Evolutionary conservation across 2,329 filamentous ascomycete genomes (phyloP), one percentile per base, ranked within the genome.

Genomic region (Blumeria hordei): DNA sequence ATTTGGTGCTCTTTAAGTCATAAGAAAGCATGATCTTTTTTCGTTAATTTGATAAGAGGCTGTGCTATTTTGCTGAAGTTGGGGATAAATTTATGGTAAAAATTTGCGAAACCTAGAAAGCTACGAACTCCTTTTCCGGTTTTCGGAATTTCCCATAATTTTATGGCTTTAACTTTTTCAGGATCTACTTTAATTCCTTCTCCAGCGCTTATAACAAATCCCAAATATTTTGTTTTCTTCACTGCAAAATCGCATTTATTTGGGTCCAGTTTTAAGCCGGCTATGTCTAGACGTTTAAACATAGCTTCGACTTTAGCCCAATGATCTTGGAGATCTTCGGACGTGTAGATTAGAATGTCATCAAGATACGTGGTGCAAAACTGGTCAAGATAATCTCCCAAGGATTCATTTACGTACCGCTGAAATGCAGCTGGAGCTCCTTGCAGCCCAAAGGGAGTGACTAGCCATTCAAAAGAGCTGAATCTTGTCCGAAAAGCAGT

Each of bases 361-460:
- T 49, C 45, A 45, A 55, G 28, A 55, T 35, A 55, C n/a, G 43
- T 39, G 6, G 43, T 32, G 18, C 21, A 37, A 55, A 55, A 35
- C 18, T 45, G 33, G 28, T 41, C 41, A n/a, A 55, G 14, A 44
- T 21, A 54, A 39, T 47, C 41, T 16, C 43, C 36, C 16, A 55
- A n/a, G 36, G 37, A 32, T 21, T 34, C 35, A 32, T 55, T 45
- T 35, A 55, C 35, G 9, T 28, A 47, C 36, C 53, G 37, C 32
- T 45, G 9, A 18, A 28, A 28, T 28, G 21, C 21, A 45, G 33
- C 53, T 10, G 32, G 53, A 11, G 53, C 41, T 4, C 43, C 43
- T 10, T 32, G 10, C 12, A 55, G 33, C 1, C 53, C 41, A 47
- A 54, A 54, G 33, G 28, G 37, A 43, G 41, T 54, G 8, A 54